phyloP scores from a whole-genome alignment of 208 protist species.

The Paratrypanosoma confusum region DNA sequence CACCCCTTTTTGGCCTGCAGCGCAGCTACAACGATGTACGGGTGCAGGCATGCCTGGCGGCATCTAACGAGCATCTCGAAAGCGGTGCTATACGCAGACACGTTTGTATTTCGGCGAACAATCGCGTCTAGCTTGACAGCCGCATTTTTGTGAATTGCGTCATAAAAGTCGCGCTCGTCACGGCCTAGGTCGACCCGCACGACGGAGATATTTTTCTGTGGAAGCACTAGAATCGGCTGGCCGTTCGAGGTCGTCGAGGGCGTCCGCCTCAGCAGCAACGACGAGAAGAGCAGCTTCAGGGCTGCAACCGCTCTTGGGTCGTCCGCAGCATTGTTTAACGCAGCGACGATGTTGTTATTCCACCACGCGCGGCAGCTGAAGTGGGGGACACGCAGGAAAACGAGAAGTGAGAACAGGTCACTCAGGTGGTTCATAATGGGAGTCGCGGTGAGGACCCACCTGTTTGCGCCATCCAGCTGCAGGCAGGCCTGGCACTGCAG shows the following conservation, averaged over 20 bases:
- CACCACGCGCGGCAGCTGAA: slow-evolving; percentile 53
- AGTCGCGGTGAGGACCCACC: slow-evolving; percentile 55
- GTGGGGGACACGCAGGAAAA: slow-evolving; percentile 54
- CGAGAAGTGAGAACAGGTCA: slow-evolving; percentile 51
- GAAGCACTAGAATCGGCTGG: slow-evolving; percentile 30
- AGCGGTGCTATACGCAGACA: slow-evolving; percentile 39
- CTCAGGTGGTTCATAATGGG: slow-evolving; percentile 61
- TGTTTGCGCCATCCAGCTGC: slow-evolving; percentile 25
- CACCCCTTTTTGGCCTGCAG: slow-evolving; percentile 14
- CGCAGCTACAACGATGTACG: slow-evolving; percentile 64
- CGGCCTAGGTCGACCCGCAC: slow-evolving; percentile 20
- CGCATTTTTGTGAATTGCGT: slow-evolving; percentile 29
- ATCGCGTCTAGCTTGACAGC: slow-evolving; percentile 26
- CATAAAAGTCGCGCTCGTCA: slow-evolving; percentile 36
- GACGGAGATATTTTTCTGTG: slow-evolving; percentile 20
- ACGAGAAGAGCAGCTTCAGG: slow-evolving; percentile 34
- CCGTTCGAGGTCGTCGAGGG: slow-evolving; percentile 35
- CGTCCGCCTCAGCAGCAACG: slow-evolving; percentile 49
- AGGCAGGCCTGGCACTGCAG: slow-evolving; percentile 29
- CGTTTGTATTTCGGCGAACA: slow-evolving; percentile 6
- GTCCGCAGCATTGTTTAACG: slow-evolving; percentile 26
- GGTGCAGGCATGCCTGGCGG: slow-evolving; percentile 74
- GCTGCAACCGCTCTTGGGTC: slow-evolving; percentile 39
- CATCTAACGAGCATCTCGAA: slow-evolving; percentile 83
- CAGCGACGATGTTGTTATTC: slow-evolving; percentile 47